Evolutionary conservation across 176 grass and related monocot species (phyloP).

Genomic region (Triticum aestivum): IWGSC_CS_RefSeq_v2.1 NC_057812.1:712289494-712289993

Average conservation of each 20-base stretch:
- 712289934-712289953: too few species aligned
- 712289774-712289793: not conserved
- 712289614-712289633: not conserved
- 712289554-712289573: rapidly evolving
- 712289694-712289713: not conserved
- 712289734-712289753: not conserved
- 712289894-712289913: not conserved
- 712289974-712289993: too few species aligned
- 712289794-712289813: not conserved
- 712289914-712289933: too few species aligned
- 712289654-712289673: not conserved
- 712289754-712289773: not conserved
- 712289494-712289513: not conserved
- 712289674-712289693: not conserved
- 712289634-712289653: not conserved
- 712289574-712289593: not conserved
- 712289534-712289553: too few species aligned
- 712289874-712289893: not conserved
- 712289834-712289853: not conserved
- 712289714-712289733: too few species aligned
- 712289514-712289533: too few species aligned
- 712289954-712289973: too few species aligned
- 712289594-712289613: not conserved
- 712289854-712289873: not conserved
- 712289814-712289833: not conserved